A percentile compares a stretch with the other conserved stretches of the same genome.
phyloP scores from a whole-genome alignment of 2,329 filamentous ascomycete species.

The Hypoxylon sp. region DNA sequence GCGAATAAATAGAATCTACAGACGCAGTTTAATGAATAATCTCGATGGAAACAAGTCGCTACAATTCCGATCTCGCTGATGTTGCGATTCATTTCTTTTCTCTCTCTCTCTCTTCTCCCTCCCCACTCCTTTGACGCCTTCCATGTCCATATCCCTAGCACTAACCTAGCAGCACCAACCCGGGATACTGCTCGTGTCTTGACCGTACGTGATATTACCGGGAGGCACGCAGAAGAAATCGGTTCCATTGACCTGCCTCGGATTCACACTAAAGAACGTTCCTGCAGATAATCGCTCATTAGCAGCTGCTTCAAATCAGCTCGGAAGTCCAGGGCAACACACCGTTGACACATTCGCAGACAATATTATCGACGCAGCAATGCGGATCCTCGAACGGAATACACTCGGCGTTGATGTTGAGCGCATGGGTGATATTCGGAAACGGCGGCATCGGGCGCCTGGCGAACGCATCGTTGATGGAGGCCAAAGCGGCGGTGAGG shows the following conservation, averaged over 20 bases:
- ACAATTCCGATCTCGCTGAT: background rate
- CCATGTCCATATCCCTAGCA: background rate
- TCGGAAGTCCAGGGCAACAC: constrained; percentile 1
- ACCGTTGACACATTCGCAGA: constrained; percentile 48
- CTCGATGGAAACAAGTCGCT: background rate
- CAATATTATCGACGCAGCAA: constrained; percentile 42
- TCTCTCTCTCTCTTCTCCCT: background rate
- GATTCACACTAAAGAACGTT: constrained; percentile 46
- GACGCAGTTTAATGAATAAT: constrained; percentile 5
- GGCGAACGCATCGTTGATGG: constrained; percentile 25
- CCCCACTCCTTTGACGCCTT: background rate
- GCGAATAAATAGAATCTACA: background rate
- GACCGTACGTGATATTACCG: constrained; percentile 37
- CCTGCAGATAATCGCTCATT: constrained; percentile 28
- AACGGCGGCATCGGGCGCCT: constrained; percentile 26
- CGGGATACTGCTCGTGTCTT: constrained; percentile 39
- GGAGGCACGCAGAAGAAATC: constrained; percentile 43
- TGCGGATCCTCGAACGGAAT: constrained; percentile 48
- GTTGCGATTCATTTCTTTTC: background rate
- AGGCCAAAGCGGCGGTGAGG: constrained; percentile 18
- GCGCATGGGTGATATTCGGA: constrained; percentile 35
- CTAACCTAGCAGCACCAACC: constrained; percentile 44
- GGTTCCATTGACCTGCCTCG: constrained; percentile 26
- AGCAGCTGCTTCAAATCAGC: constrained; percentile 13
- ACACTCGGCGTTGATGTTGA: constrained; percentile 33